A percentile compares a stretch with the other conserved stretches of the same genome.
Evolutionary conservation across 768 basidiomycete genomes (phyloP).

Genomic region (Leccinum subtestaceum): DNA sequence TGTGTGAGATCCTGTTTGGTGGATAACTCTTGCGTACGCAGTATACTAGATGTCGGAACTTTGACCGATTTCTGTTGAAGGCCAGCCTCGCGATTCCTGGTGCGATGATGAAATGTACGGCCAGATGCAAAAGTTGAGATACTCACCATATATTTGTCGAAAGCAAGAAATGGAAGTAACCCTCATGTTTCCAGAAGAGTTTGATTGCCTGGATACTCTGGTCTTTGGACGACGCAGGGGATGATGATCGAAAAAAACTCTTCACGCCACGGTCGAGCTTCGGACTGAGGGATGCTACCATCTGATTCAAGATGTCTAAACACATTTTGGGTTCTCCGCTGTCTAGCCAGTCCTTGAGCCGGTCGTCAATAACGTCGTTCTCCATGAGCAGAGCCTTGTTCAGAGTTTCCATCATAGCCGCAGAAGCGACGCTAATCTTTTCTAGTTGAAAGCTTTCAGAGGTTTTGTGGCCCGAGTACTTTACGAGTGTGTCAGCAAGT

Average conservation of each 20-base stretch:
- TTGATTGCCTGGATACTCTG: constrained; percentile 2
- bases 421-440: constrained; percentile 6
- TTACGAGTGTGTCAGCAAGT: neutral
- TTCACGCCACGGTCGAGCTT: neutral
- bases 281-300: constrained; percentile 2
- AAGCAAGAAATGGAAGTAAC: constrained; percentile 16
- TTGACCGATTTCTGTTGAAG: neutral
- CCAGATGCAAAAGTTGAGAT: neutral
- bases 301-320: constrained; percentile 6
- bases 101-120: neutral
- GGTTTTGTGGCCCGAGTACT: neutral
- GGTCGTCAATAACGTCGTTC: neutral
- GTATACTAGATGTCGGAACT: neutral
- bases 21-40: neutral
- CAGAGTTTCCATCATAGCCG: constrained; percentile 2
- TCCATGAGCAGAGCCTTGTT: neutral
- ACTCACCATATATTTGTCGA: neutral
- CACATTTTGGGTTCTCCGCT: constrained; percentile 4
- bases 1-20: neutral
- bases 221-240: neutral
- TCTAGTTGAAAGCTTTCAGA: constrained; percentile 3
- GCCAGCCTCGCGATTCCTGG: neutral
- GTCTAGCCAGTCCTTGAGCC: constrained; percentile 9
- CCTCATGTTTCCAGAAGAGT: neutral
- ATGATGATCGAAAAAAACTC: neutral